These are phyloP conservation scores for Cladophialophora psammophila DNA, from an alignment of 2,329 filamentous ascomycete genomes.

Conservation along the genomic window DNA sequence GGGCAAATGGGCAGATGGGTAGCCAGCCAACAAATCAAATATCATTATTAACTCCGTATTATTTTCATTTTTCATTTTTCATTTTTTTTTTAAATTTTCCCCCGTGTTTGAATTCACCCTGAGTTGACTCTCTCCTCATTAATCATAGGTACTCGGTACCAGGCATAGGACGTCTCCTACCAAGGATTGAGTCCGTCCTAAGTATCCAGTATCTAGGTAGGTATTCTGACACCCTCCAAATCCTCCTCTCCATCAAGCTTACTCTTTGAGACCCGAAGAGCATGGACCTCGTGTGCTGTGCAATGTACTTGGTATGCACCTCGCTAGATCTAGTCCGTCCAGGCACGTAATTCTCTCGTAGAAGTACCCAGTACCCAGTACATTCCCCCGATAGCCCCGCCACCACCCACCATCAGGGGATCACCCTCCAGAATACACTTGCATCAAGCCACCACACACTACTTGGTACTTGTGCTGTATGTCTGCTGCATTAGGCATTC, in stretches of 20 bases:
- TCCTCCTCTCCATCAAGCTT: slow-evolving; percentile 1
- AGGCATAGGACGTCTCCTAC: no score
- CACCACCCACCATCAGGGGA: neutral
- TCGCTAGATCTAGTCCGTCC: neutral
- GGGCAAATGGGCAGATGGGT: no score
- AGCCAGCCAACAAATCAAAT: no score
- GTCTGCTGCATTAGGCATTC: neutral
- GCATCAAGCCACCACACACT: neutral
- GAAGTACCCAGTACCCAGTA: no score
- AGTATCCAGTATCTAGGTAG: no score
- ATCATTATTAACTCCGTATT: no score
- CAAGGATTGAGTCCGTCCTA: no score
- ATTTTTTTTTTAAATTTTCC: neutral
- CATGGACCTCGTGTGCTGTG: no score
- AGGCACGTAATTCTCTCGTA: no score
- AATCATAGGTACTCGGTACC: neutral
- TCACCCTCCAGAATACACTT: neutral
- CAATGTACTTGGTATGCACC: neutral
- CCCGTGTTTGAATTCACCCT: neutral
- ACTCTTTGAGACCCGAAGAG: neutral
- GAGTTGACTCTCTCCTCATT: neutral
- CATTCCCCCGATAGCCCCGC: slow-evolving; percentile 6
- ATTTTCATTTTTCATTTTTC: no score
- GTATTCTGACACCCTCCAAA: neutral
- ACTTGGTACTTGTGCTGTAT: neutral